phyloP scores from a whole-genome alignment of 306 rosid species.

The Senna tora region DNA sequence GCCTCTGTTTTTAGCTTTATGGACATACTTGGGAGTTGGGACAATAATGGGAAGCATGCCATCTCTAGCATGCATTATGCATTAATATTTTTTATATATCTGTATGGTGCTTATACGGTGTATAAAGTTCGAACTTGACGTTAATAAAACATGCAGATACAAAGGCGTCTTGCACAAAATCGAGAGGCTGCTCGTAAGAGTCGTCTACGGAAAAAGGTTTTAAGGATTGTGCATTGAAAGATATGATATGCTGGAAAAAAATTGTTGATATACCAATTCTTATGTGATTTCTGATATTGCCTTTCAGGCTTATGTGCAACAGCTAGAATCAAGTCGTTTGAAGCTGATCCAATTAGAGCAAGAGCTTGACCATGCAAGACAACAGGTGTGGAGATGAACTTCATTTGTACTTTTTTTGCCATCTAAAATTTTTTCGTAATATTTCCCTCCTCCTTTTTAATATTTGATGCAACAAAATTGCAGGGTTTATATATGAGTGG shows the following conservation, averaged over 20 bases:
- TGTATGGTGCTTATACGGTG: constrained; percentile 11
- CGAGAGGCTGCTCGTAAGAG: constrained; percentile 99
- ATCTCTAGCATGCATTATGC: constrained; percentile 6
- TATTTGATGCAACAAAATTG: constrained; percentile 41
- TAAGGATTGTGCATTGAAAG: constrained; percentile 40
- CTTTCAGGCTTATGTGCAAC: constrained; percentile 90
- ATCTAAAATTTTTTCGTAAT: constrained; percentile 6
- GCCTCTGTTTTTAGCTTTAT: too few species aligned
- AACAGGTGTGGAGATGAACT: constrained; percentile 66
- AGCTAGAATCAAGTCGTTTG: constrained; percentile 90
- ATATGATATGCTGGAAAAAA: constrained; percentile 23
- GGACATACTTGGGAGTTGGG: too few species aligned
- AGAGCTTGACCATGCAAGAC: constrained; percentile 84
- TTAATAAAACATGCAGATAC: constrained; percentile 58
- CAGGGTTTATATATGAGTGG: constrained; percentile 75
- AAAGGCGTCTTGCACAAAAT: constrained; percentile 97
- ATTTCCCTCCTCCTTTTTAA: constrained; percentile 10
- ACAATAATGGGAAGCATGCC: too few species aligned
- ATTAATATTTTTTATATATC: background rate
- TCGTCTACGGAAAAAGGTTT: constrained; percentile 90
- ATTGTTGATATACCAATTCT: constrained; percentile 30
- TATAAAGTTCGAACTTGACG: constrained; percentile 21
- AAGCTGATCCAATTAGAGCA: constrained; percentile 89
- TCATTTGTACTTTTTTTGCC: constrained; percentile 33
- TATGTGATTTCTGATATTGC: constrained; percentile 36